phyloP scores from a whole-genome alignment of 257 asterid genomes.

The Nemophila menziesii region DNA sequence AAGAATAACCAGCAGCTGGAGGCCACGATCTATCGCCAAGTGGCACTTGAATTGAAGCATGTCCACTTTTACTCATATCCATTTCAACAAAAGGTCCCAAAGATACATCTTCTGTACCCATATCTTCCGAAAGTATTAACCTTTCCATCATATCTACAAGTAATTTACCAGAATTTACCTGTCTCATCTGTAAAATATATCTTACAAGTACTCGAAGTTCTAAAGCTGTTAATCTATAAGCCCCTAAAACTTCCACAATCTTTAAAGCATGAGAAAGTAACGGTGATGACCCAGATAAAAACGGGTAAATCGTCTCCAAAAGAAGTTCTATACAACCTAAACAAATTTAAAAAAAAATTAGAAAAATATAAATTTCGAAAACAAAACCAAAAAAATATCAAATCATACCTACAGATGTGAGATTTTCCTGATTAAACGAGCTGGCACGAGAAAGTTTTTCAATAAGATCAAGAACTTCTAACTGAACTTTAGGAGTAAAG shows the following conservation, averaged over 20 bases:
- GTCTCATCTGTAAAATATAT: conserved; percentile 74
- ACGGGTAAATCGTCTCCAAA: conserved; percentile 82
- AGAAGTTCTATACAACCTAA: conserved; percentile 96
- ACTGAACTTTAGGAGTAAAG: conserved; percentile 87
- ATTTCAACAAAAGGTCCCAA: conserved; percentile 94
- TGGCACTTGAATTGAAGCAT: conserved; percentile 96
- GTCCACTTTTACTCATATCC: conserved; percentile 89
- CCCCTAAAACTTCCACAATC: conserved; percentile 94
- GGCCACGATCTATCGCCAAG: conserved; percentile 99
- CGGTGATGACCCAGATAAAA: conserved; percentile 68
- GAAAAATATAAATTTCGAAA: conserved; percentile 10
- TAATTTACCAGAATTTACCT: conserved; percentile 48
- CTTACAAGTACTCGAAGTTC: conserved; percentile 85
- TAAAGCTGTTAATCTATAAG: conserved; percentile 73
- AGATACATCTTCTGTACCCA: conserved; percentile 70
- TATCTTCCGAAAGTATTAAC: conserved; percentile 56
- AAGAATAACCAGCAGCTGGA: conserved; percentile 99
- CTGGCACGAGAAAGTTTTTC: conserved; percentile 81
- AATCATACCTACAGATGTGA: conserved; percentile 82
- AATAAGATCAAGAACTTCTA: conserved; percentile 68
- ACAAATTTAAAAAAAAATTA: conserved; percentile 13
- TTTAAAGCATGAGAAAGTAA: conserved; percentile 72
- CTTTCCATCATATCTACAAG: conserved; percentile 92
- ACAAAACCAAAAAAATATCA: conserved; percentile 11
- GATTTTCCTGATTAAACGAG: conserved; percentile 87